Conservation (phyloP, 768 basidiomycete genomes). For the Pholiota molesta region DNA sequence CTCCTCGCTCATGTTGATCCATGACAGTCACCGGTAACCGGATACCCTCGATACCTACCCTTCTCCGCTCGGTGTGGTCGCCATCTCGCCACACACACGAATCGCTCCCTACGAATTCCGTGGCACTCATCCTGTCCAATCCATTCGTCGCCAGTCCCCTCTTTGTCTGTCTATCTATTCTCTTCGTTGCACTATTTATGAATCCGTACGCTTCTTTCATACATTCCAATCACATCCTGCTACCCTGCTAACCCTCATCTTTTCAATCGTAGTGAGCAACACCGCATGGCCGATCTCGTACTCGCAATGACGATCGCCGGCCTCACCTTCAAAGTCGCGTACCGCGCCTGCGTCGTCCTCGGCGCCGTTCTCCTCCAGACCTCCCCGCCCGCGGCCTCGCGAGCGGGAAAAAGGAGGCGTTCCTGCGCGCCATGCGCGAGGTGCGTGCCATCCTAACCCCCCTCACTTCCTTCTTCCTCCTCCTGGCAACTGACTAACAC, state of each 20-base stretch:
- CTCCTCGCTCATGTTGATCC: neutral
- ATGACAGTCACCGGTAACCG: conserved; percentile 60
- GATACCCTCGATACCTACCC: conserved; percentile 53
- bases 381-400: conserved; percentile 64
- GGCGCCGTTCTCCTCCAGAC: conserved; percentile 91
- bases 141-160: conserved; percentile 75
- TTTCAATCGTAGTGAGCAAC: conserved; percentile 43
- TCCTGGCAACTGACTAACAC: too few species aligned
- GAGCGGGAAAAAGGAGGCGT: conserved; percentile 76
- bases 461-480: conserved; percentile 4
- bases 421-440: conserved; percentile 82
- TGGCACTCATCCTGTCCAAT: conserved; percentile 59
- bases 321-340: conserved; percentile 82
- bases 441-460: conserved; percentile 45
- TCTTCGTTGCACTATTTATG: conserved; percentile 54
- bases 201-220: conserved; percentile 59
- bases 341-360: conserved; percentile 80
- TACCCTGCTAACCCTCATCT: neutral
- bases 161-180: conserved; percentile 55
- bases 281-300: conserved; percentile 80
- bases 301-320: conserved; percentile 77
- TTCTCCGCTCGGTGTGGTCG: conserved; percentile 50
- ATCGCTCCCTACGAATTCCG: conserved; percentile 36
- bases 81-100: conserved; percentile 35
- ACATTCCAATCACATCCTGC: neutral